These are phyloP conservation scores for Hirsutella thompsonii DNA, from an alignment of 2,329 filamentous ascomycete species.

Conservation along the genomic window DNA sequence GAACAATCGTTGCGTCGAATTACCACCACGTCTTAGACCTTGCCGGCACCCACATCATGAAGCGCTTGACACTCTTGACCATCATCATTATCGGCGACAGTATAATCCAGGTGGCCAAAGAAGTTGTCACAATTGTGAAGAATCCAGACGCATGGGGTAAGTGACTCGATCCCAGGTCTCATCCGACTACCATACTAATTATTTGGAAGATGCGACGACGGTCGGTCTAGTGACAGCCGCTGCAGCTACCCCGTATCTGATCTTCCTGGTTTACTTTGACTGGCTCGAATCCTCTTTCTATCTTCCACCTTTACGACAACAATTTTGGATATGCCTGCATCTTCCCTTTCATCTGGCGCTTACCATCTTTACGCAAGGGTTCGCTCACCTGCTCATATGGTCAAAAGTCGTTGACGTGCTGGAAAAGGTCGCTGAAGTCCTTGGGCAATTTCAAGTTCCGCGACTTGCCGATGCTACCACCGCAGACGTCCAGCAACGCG, in stretches of 20 bases:
- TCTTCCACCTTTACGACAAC: too few species aligned
- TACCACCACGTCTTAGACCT: constrained; percentile 45
- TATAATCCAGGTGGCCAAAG: constrained; percentile 41
- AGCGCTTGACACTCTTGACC: constrained; percentile 49
- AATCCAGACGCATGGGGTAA: constrained; percentile 26
- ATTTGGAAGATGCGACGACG: constrained; percentile 17
- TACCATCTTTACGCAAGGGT: constrained; percentile 50
- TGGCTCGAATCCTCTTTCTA: neutral
- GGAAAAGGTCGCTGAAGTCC: constrained; percentile 5
- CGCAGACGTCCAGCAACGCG: constrained; percentile 5
- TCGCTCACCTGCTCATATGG: constrained; percentile 41
- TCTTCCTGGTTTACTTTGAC: neutral
- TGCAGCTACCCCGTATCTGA: neutral
- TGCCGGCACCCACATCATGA: constrained; percentile 47
- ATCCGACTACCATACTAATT: constrained; percentile 3
- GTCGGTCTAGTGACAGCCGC: neutral
- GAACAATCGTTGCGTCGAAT: constrained; percentile 39
- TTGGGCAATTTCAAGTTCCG: constrained; percentile 5
- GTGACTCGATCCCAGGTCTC: neutral
- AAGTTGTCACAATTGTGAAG: constrained; percentile 36
- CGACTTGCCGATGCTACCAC: constrained; percentile 10
- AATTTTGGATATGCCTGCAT: constrained; percentile 40
- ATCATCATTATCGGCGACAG: constrained; percentile 56
- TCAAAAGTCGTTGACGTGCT: constrained; percentile 25
- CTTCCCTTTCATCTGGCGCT: constrained; percentile 52